phyloP scores from a whole-genome alignment of 2,329 filamentous ascomycete species.

The Tolypocladium amazonense region DNA sequence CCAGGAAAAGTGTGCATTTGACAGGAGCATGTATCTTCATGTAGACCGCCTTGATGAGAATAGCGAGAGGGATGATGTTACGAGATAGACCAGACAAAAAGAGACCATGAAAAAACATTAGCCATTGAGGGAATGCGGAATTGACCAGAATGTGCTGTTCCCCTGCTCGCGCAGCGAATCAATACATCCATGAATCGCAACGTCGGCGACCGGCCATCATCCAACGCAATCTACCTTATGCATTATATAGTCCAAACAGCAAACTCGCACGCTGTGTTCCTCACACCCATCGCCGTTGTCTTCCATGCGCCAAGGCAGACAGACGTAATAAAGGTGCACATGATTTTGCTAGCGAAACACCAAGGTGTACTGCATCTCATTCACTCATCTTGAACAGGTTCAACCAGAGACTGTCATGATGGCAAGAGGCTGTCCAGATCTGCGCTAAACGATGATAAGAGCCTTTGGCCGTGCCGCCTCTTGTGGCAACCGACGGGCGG shows the following conservation, averaged over 20 bases:
- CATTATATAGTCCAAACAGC: neutral
- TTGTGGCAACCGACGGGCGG: neutral
- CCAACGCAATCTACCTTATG: neutral
- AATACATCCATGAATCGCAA: neutral
- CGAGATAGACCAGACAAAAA: conserved; percentile 15
- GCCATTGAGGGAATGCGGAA: neutral
- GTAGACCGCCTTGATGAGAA: neutral
- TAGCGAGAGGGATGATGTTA: conserved; percentile 10
- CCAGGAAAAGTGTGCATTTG: neutral
- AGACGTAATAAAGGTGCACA: neutral
- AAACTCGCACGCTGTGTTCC: neutral
- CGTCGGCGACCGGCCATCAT: neutral
- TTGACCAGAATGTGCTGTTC: neutral
- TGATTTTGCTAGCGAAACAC: too few relatives aligned
- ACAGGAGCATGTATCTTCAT: neutral
- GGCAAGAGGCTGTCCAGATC: neutral
- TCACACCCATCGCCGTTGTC: neutral
- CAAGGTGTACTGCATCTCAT: neutral
- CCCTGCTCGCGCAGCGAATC: neutral
- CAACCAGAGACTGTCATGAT: neutral
- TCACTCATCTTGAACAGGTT: neutral
- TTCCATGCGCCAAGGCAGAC: neutral
- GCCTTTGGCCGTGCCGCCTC: neutral
- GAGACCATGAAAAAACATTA: neutral
- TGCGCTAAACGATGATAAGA: neutral